Evolutionary conservation across 345 rosid species (phyloP), one percentile per base, ranked within the genome.

Genomic region (Euclidium syriacum): DNA sequence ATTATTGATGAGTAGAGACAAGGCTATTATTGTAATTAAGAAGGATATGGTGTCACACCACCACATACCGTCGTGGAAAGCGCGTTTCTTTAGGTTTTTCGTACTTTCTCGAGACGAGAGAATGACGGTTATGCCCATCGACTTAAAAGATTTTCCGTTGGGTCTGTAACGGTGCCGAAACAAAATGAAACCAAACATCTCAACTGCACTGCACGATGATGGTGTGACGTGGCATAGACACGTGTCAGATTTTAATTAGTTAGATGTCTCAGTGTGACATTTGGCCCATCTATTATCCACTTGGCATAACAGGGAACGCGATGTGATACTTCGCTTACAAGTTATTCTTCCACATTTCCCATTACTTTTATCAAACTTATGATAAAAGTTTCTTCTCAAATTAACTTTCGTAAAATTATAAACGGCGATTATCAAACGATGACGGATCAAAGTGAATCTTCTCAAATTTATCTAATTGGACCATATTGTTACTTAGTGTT

Each of bases 271-370:
- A 10, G 6, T 6, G 10, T 7, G 74, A 62, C 74, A 70, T 46
- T 53, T 70, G 74, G 18, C 32, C 22, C 52, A 11, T 39, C 24
- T 47, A 10, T 0, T 48, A 32, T 56, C 74, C 64, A 63, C 58
- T 55, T 62, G 74, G 74, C 69, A 55, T 3, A 39, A 38, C n/a
- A 25, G 58, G 35, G 68, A 15, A 10, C 34, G 62, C 12, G 55
- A 27, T 16, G 29, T 54, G n/a, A 62, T 54, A 5, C 74, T 70
- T 70, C 56, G 56, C 64, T 8, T 62, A 47, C 51, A 70, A 70
- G 68, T 62, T 54, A 62, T 47, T 16, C 69, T 26, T 30, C 16
- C 16, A 9, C 50, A 26, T 27, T 62, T 53, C 42, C 62, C 68
- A 70, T 64, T 62, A 38, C 24, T 70, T 62, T 52, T 50, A 47